Percentiles rank a stretch among this genome's conserved stretches.
Evolutionary conservation across 2,329 filamentous ascomycete species (phyloP).

Genomic region (Coleophoma cylindrospora): DNA sequence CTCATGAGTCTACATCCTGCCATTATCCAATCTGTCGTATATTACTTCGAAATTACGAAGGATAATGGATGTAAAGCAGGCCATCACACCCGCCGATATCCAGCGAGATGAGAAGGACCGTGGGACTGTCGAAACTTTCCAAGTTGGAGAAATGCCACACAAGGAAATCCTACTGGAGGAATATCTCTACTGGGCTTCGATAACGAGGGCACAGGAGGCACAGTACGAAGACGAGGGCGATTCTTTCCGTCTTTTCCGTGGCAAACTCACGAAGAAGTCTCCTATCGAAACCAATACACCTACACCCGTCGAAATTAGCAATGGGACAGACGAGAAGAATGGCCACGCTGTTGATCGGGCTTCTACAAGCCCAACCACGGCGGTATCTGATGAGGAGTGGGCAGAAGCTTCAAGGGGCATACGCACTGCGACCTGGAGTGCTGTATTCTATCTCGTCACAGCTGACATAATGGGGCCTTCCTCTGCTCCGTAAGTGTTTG

Average conservation of each 20-base stretch:
- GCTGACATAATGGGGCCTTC: constrained; percentile 30
- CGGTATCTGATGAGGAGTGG: constrained; percentile 37
- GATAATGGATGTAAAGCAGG: too few relatives aligned
- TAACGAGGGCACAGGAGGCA: constrained; percentile 3
- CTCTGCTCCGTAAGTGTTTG: constrained; percentile 10
- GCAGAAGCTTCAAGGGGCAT: constrained; percentile 36
- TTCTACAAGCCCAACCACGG: neutral
- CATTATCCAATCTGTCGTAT: too few relatives aligned
- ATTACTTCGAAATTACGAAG: too few relatives aligned
- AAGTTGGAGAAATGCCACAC: too few relatives aligned
- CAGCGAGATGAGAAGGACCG: too few relatives aligned
- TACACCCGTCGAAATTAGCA: constrained; percentile 4
- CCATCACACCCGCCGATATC: too few relatives aligned
- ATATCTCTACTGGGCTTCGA: constrained; percentile 6
- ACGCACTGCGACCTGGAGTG: constrained; percentile 39
- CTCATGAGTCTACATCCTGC: too few relatives aligned
- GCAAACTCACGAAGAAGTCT: neutral
- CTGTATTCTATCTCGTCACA: constrained; percentile 36
- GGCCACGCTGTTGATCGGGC: neutral
- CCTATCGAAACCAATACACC: neutral
- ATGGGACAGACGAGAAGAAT: neutral
- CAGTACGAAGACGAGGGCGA: neutral
- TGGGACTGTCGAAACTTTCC: too few relatives aligned
- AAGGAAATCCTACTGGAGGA: constrained; percentile 2
- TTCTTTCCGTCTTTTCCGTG: neutral